A percentile compares a stretch with the other conserved stretches of the same genome.
Conservation (phyloP, 139 green algal species). For the Trebouxia sp. region DNA sequence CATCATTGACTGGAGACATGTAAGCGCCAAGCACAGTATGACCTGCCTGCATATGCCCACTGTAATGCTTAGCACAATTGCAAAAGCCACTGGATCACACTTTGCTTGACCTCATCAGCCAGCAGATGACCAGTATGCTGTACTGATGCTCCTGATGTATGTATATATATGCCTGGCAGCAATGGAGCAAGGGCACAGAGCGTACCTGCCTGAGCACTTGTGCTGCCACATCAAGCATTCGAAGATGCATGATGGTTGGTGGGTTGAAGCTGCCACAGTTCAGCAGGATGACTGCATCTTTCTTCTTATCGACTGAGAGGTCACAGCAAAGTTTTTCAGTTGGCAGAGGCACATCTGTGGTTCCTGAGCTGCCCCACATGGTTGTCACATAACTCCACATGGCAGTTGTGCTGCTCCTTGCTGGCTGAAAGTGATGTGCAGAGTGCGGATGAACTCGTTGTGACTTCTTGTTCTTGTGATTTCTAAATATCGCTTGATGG, state of each 20-base stretch:
- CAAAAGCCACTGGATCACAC: neutral
- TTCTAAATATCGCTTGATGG: neutral
- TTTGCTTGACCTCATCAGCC: no score
- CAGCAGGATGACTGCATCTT: slow-evolving; percentile 70
- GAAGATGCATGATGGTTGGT: slow-evolving; percentile 78
- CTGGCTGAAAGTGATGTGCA: no score
- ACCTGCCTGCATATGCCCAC: slow-evolving; percentile 44
- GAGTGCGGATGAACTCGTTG: no score
- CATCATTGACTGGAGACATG: slow-evolving; percentile 80
- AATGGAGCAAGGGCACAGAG: neutral
- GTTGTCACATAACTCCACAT: neutral
- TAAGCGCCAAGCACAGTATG: slow-evolving; percentile 77
- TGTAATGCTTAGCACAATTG: neutral
- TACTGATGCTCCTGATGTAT: neutral
- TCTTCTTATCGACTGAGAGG: neutral
- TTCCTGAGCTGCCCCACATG: neutral
- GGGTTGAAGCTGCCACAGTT: slow-evolving; percentile 90
- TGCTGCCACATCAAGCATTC: slow-evolving; percentile 82
- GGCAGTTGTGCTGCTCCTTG: neutral
- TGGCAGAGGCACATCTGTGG: slow-evolving; percentile 13
- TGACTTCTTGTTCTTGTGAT: no score
- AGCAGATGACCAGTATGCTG: no score
- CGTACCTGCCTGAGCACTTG: slow-evolving; percentile 60
- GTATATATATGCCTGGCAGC: no score
- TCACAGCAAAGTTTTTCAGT: neutral